Conservation (phyloP, 192 early-diverging fungal genomes). For the Mortierella alpina region DNA sequence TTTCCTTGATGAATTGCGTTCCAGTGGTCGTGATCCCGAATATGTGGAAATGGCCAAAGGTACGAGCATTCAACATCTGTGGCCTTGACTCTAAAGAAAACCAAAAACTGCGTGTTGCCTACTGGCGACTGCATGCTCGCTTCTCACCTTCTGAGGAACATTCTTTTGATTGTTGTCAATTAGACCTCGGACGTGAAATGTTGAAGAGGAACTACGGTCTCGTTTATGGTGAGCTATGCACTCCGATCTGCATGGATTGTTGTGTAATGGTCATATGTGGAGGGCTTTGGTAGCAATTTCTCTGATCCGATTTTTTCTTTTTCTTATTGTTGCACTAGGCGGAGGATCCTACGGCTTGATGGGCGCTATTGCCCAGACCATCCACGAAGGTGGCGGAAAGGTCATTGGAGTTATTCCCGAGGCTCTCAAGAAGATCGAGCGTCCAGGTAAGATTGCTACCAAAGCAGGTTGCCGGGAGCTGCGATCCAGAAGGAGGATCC, state of each 20-base stretch:
- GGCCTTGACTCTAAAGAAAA: no score
- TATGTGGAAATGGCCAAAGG: slow-evolving; percentile 58
- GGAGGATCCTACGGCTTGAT: slow-evolving; percentile 80
- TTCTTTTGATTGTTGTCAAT: not conserved
- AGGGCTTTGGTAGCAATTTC: not conserved
- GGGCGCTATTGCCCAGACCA: slow-evolving; percentile 83
- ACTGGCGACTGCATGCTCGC: not conserved
- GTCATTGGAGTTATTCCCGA: slow-evolving; percentile 84
- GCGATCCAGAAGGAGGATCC: no score
- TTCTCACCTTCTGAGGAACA: not conserved
- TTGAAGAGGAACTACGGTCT: slow-evolving; percentile 67
- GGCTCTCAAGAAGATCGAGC: slow-evolving; percentile 61
- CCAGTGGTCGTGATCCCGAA: slow-evolving; percentile 52
- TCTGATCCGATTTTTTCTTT: not conserved
- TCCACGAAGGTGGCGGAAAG: slow-evolving; percentile 65
- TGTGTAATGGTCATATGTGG: not conserved
- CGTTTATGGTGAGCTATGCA: slow-evolving; percentile 63
- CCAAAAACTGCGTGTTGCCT: not conserved
- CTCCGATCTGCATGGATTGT: slow-evolving; percentile 8
- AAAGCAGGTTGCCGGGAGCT: no score
- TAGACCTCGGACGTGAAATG: slow-evolving; percentile 67
- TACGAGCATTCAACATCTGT: slow-evolving; percentile 4
- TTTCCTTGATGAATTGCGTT: not conserved
- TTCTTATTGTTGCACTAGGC: slow-evolving; percentile 31
- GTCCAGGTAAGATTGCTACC: slow-evolving; percentile 32